Evolutionary conservation across 73 alveolate genomes (phyloP), one percentile per base, ranked within the genome.

Genomic region (Paraurostyla sp.): DNA sequence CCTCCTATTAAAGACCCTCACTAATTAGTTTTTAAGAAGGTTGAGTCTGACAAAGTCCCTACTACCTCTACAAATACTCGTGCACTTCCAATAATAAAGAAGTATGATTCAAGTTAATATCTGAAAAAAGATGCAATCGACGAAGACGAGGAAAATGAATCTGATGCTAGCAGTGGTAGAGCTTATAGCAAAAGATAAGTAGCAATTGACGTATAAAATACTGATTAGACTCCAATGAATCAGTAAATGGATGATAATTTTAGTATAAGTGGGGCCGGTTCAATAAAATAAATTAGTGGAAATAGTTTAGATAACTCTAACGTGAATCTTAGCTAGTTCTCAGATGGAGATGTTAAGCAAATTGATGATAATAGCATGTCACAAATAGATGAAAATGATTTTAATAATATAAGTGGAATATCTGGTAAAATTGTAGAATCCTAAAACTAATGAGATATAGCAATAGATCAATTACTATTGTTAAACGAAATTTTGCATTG

Each of bases 71-170:
- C 9, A 1, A 65, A 65, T 11, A 11, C 56, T 65, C 32, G 36
- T 22, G 41, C 41, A 6, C 15, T 6, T 3, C 82, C 82, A 6
- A 32, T 11, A 15, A 30, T 65, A 0, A 65, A 35, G 46, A 65
- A 65, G 25, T 22, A 38, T 13, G 82, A 65, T 40, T 65, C 82
- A 11, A 33, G 41, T 1, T 38, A 6, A 11, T 65, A 65, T 38
- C 82, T 58, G 1, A 65, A 65, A 22, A 58, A 58, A 11, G 13
- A 65, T 38, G 82, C 35, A 65, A 65, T 65, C 25, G 82, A 65
- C 13, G 56, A 65, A 30, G 9, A 27, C 6, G 82, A 38, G 60
- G 82, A 65, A 65, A 58, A 65, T 2, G 82, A 38, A 18, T 65
- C 82, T 36, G 82, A 65, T 1, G 46, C 2, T 16, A 58, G 41